phyloP scores from a whole-genome alignment of 495 filamentous ascomycete genomes.

The Rhypophila decipiens region DNA sequence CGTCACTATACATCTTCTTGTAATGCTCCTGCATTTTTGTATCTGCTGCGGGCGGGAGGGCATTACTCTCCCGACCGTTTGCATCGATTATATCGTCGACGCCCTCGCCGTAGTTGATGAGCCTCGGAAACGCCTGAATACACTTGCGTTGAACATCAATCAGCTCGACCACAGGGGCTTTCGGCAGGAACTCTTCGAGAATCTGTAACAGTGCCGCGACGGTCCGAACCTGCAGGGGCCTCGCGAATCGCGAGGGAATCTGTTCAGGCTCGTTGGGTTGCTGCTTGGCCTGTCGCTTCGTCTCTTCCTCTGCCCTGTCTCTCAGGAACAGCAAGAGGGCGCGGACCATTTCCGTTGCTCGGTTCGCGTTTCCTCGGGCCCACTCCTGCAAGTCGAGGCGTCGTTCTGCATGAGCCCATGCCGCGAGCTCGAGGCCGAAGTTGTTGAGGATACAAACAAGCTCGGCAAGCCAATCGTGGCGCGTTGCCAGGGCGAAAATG shows the following conservation, averaged over 20 bases:
- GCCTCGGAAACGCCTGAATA: constrained; percentile 86
- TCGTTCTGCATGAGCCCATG: constrained; percentile 77
- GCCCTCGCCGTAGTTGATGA: constrained; percentile 93
- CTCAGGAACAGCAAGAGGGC: constrained; percentile 66
- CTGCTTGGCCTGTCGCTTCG: constrained; percentile 51
- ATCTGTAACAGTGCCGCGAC: constrained; percentile 76
- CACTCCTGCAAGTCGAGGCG: constrained; percentile 76
- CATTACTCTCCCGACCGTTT: constrained; percentile 73
- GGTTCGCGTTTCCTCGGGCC: constrained; percentile 60
- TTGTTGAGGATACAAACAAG: constrained; percentile 67
- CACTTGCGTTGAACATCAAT: constrained; percentile 71
- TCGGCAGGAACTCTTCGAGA: constrained; percentile 56
- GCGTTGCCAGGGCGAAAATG: constrained; percentile 75
- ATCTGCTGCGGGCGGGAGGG: constrained; percentile 69
- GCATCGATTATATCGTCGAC: constrained; percentile 83
- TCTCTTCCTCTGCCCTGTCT: constrained; percentile 78
- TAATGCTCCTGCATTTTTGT: constrained; percentile 94
- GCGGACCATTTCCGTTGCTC: constrained; percentile 53
- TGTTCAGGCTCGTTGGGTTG: constrained; percentile 54
- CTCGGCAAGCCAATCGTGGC: constrained; percentile 76
- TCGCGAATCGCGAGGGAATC: constrained; percentile 36
- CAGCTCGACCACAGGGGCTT: constrained; percentile 40
- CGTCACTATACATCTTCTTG: constrained; percentile 90
- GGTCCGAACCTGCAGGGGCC: constrained; percentile 71
- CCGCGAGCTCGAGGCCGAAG: constrained; percentile 83